Evolutionary conservation across 1,139 yeast genomes (phyloP), one percentile per base, ranked within the genome.

Genomic region (Scheffersomyces parashehatae): DNA sequence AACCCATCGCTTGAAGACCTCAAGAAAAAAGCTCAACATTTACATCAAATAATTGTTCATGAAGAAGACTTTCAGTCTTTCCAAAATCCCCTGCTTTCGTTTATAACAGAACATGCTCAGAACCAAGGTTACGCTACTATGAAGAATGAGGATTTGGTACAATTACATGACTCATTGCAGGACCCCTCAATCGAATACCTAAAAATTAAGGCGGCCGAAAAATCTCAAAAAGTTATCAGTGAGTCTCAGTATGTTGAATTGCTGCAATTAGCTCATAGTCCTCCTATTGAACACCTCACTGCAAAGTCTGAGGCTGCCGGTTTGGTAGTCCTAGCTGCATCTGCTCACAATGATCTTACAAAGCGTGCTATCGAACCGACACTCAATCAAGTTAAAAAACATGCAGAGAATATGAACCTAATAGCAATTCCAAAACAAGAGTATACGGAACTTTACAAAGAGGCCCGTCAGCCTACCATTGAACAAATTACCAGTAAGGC

Each of bases 341-440:
- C 36, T 9, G 14, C n/a, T 1, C 43, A 63, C 26, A 51, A 56
- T 9, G 49, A 50, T 4, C 46, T 49, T 4, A 51, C 68, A 39
- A 56, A 53, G 38, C 48, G 60, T n/a, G 72, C 73, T 0, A 48
- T 63, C 39, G 55, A 58, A 5, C 75, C 75, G 38, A 55, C 61
- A 24, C 56, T 67, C 44, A 63, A 57, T 36, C 70, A 67, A 39
- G 63, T 73, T 5, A 67, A 70, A 43, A 49, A 53, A 10, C 67
- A 64, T 14, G 76, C 77, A 2, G 73, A 70, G 37, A 61, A 48
- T 29, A 63, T 60, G 41, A 62, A 65, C n/a, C 61, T 71, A 44
- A 63, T 70, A 2, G 67, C 76, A 0, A 54, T 73, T 43, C 48
- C 65, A 3, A 60, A 62, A 44, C 40, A 50, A 3, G 77, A 72